phyloP scores from a whole-genome alignment of 192 early-diverging fungal genomes.

The Mortierella claussenii region DNA sequence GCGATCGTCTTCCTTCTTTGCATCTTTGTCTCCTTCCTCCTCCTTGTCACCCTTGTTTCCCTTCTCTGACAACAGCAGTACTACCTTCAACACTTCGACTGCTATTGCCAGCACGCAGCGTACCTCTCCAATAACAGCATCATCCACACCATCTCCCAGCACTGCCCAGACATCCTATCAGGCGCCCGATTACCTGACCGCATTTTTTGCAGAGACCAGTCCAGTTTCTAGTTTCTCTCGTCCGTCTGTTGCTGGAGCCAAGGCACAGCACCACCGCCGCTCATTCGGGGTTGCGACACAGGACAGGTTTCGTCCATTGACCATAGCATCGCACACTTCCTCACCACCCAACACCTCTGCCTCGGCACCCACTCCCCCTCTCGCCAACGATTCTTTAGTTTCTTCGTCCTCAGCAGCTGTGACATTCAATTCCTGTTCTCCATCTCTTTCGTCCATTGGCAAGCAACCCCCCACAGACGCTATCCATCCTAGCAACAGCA shows the following conservation, averaged over 20 bases:
- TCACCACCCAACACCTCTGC: not conserved
- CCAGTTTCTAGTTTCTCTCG: not conserved
- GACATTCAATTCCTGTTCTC: not conserved
- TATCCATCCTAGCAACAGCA: not conserved
- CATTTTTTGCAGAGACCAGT: constrained; percentile 39
- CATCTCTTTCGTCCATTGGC: too few species aligned
- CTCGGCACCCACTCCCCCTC: constrained; percentile 1
- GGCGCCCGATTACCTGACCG: constrained; percentile 49
- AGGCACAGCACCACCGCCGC: too few species aligned
- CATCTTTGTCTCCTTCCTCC: constrained; percentile 16
- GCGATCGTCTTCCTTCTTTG: constrained; percentile 24
- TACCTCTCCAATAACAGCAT: too few species aligned
- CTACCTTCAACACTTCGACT: not conserved
- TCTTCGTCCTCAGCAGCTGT: not conserved
- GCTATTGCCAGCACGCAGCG: not conserved
- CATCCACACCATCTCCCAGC: too few species aligned
- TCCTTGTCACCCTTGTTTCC: constrained; percentile 1
- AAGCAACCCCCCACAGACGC: too few species aligned
- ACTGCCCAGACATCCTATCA: not conserved
- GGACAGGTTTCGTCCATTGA: constrained; percentile 29
- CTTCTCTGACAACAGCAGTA: not conserved
- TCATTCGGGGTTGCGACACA: constrained; percentile 13
- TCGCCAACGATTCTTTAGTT: not conserved
- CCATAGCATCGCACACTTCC: constrained; percentile 4
- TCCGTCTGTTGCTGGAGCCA: too few species aligned